phyloP scores from a whole-genome alignment of 1,284 basidiomycete species.

The Ustanciosporium gigantosporum region DNA sequence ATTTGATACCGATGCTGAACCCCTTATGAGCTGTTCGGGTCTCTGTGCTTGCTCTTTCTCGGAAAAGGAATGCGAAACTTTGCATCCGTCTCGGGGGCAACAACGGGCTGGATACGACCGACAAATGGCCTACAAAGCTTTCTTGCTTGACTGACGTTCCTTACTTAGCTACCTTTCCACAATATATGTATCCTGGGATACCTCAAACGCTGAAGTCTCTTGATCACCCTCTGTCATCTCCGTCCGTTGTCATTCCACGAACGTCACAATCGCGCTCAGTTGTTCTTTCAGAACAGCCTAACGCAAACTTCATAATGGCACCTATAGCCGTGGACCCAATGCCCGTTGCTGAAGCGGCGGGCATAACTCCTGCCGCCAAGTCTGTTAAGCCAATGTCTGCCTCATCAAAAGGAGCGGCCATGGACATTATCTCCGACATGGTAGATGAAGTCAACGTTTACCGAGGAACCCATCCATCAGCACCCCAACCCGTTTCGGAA shows the following conservation, averaged over 20 bases:
- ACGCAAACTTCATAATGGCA: too few relatives aligned
- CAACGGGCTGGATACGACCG: neutral
- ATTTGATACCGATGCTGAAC: neutral
- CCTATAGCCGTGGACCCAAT: neutral
- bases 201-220: neutral
- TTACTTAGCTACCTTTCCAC: neutral
- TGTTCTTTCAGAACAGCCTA: too few relatives aligned
- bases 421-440: conserved; percentile 38
- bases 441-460: conserved; percentile 46
- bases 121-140: too few relatives aligned
- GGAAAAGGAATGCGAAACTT: too few relatives aligned
- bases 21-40: too few relatives aligned
- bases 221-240: neutral
- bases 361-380: neutral
- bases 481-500: conserved; percentile 13
- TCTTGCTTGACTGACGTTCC: neutral
- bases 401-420: conserved; percentile 27
- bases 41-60: neutral
- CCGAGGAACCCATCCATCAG: conserved; percentile 29
- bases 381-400: neutral
- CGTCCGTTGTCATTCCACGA: neutral
- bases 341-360: too few relatives aligned
- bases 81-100: neutral
- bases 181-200: neutral
- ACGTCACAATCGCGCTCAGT: neutral